Conservation (phyloP, 192 early-diverging fungal genomes). For the Geranomyces variabilis region DNA sequence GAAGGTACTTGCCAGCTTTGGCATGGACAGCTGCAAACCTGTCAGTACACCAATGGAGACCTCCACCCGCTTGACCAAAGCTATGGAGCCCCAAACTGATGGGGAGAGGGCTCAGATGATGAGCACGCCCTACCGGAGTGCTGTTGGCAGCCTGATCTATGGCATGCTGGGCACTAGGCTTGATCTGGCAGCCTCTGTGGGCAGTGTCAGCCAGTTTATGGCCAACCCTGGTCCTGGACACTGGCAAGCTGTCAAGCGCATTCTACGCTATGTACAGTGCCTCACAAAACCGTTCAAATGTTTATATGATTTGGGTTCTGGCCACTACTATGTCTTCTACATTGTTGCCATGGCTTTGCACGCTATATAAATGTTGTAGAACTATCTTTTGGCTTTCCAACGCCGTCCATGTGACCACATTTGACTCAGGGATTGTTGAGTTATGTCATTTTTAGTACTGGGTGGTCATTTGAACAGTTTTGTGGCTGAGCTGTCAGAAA, state of each 20-base stretch:
- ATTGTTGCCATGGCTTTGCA: no score
- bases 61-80: constrained; percentile 8
- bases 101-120: constrained; percentile 12
- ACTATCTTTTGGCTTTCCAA: no score
- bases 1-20: not conserved
- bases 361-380: no score
- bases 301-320: no score
- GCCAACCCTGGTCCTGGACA: constrained; percentile 9
- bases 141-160: constrained; percentile 18
- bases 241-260: constrained; percentile 19
- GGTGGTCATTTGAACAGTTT: no score
- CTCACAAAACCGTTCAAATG: no score
- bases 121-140: constrained; percentile 12
- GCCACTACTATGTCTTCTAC: no score
- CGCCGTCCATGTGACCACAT: no score
- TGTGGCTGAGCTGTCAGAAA: no score
- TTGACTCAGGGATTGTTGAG: no score
- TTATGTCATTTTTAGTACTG: no score
- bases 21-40: not conserved
- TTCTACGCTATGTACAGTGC: constrained; percentile 32
- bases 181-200: constrained; percentile 15
- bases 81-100: not conserved
- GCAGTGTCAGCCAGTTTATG: constrained; percentile 7
- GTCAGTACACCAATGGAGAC: not conserved
- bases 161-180: constrained; percentile 2